Base-by-base conservation (phyloP, 257 asterid species). In the Anisodus acutangulus region DNA sequence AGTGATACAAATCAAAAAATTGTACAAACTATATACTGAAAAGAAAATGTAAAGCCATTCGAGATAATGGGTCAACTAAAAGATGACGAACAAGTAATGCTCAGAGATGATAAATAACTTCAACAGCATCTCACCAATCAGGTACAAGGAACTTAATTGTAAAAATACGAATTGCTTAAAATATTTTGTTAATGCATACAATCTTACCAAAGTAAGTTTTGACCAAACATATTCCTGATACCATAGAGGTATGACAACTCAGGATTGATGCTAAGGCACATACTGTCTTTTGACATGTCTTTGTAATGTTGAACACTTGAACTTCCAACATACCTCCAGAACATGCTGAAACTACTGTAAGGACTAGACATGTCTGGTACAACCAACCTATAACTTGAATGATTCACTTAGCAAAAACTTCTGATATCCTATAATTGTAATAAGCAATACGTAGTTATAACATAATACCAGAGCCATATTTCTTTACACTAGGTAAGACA, bases 101-200 rank as follows among this genome's bases (percentile, higher is more conserved):
- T 76, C 60, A 76, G 64, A 26, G 47, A 53, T 53, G 47, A 76
- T 78, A 7, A 13, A 31, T 53, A 78, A 22, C 64, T 7, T 78
- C 64, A 78, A 53, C 22, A 76, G 81, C 22, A 53, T n/a, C 64
- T 76, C 81, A 76, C 53, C 81, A 76, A 69, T 51, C 22, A 76
- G 64, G 35, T 53, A 53, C 4, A 51, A 15, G 22, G 81, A 76
- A 13, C 64, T 12, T 51, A 76, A 1, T 3, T 0, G 3, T 31
- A 31, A 31, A 31, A 31, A 31, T 31, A 31, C 2, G 51, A 76
- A 26, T 7, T 26, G 47, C 47, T 13, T 22, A 53, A 76, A 22
- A 26, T 26, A 76, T 76, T 49, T 76, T 76, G 81, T 12, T 13
- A 13, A 4, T 0, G 70, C 70, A 64, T 12, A 6, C 51, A 37